phyloP scores from a whole-genome alignment of 768 basidiomycete genomes.

The Gelatoporia subvermispora region DNA sequence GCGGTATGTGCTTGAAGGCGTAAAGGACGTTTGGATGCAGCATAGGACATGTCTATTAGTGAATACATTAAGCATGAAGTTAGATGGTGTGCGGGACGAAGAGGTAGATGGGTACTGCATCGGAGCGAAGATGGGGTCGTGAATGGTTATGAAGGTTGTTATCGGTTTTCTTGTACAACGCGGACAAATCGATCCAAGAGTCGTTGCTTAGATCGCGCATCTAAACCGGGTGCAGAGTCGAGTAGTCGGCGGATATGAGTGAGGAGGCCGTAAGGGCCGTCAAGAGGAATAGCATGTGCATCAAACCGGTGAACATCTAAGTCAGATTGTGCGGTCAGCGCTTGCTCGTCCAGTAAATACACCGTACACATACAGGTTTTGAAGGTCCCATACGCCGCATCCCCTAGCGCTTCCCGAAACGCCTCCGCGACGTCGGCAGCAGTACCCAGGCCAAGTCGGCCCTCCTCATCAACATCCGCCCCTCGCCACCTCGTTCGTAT shows the following conservation, averaged over 20 bases:
- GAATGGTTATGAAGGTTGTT: neutral
- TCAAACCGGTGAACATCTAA: conserved; percentile 74
- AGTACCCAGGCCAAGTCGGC: conserved; percentile 19
- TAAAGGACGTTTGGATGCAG: too few relatives aligned
- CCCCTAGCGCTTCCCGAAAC: conserved; percentile 32
- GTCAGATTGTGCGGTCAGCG: neutral
- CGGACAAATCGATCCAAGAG: conserved; percentile 58
- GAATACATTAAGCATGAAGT: too few relatives aligned
- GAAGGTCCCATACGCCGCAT: conserved; percentile 36
- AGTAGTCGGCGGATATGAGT: conserved; percentile 58
- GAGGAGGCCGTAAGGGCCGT: conserved; percentile 70
- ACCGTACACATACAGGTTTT: conserved; percentile 55
- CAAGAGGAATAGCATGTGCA: conserved; percentile 67
- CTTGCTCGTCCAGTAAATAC: neutral
- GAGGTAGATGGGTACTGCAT: too few relatives aligned
- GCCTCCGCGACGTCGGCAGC: conserved; percentile 32
- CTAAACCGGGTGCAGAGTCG: conserved; percentile 38
- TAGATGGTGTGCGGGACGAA: too few relatives aligned
- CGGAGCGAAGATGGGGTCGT: too few relatives aligned
- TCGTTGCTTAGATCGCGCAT: conserved; percentile 40
- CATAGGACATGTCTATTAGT: too few relatives aligned
- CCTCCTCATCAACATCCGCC: conserved; percentile 23
- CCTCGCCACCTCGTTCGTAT: conserved; percentile 18
- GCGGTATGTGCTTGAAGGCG: too few relatives aligned
- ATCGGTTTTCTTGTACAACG: conserved; percentile 40